Evolutionary conservation across 2,329 filamentous ascomycete genomes (phyloP).

Genomic region (Monilinia vaccinii-corymbosi): DNA sequence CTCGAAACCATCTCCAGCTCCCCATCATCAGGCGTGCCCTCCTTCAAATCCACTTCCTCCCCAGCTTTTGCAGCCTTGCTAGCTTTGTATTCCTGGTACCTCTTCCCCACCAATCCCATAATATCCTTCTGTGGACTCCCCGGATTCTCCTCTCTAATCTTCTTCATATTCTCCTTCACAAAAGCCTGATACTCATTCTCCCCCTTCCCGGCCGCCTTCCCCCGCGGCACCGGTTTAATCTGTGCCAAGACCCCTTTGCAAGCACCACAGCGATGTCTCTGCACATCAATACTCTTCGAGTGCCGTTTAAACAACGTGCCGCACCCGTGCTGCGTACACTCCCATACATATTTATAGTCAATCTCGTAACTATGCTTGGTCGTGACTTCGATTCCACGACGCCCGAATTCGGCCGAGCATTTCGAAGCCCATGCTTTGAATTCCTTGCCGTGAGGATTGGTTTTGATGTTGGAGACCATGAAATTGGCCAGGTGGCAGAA

Average conservation of each 20-base stretch:
- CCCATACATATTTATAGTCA: slow-evolving; percentile 87
- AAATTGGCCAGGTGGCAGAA: slow-evolving; percentile 93
- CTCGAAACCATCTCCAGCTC: slow-evolving; percentile 18
- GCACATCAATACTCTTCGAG: slow-evolving; percentile 72
- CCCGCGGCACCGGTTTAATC: slow-evolving; percentile 66
- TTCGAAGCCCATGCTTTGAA: slow-evolving; percentile 68
- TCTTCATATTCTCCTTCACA: slow-evolving; percentile 59
- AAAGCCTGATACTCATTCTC: slow-evolving; percentile 46
- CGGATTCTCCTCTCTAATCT: slow-evolving; percentile 44
- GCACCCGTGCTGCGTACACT: slow-evolving; percentile 54
- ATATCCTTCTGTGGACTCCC: slow-evolving; percentile 55
- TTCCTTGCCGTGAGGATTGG: slow-evolving; percentile 71
- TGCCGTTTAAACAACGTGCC: slow-evolving; percentile 70
- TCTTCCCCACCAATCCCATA: slow-evolving; percentile 57
- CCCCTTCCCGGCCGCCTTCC: slow-evolving; percentile 16
- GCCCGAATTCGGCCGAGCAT: slow-evolving; percentile 46
- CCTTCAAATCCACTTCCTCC: slow-evolving; percentile 6
- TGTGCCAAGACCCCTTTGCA: slow-evolving; percentile 67
- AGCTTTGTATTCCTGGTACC: slow-evolving; percentile 47
- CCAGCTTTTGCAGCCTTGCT: slow-evolving; percentile 13
- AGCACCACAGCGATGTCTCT: slow-evolving; percentile 62
- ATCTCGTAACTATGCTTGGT: slow-evolving; percentile 88
- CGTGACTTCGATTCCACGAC: slow-evolving; percentile 65
- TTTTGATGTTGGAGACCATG: slow-evolving; percentile 68
- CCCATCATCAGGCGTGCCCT: slow-evolving; percentile 13